Evolutionary conservation across 2,329 filamentous ascomycete species (phyloP).

Genomic region (Colletotrichum cereale): DNA sequence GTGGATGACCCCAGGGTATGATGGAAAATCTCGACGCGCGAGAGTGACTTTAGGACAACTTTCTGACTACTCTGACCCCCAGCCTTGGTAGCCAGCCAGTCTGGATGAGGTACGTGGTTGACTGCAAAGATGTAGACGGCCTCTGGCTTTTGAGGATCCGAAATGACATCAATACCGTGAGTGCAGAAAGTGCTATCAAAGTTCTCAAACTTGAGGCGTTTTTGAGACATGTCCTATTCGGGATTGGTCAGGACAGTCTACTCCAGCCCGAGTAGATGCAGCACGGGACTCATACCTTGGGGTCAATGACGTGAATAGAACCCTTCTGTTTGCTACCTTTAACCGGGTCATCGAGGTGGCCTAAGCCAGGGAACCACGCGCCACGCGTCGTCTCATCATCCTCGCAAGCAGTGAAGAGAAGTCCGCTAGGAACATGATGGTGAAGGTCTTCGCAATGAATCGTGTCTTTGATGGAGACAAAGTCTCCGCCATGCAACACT

Average conservation of each 20-base stretch:
- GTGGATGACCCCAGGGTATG: conserved; percentile 46
- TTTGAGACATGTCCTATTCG: conserved; percentile 46
- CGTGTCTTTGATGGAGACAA: conserved; percentile 63
- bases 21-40: conserved; percentile 68
- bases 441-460: conserved; percentile 72
- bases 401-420: conserved; percentile 70
- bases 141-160: conserved; percentile 56
- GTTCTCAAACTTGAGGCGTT: conserved; percentile 60
- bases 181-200: conserved; percentile 68
- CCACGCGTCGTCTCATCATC: conserved; percentile 55
- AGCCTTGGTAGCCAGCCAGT: conserved; percentile 47
- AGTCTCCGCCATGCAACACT: conserved; percentile 44
- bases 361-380: conserved; percentile 65
- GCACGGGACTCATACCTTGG: conserved; percentile 54
- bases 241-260: too few species aligned
- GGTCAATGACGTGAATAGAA: conserved; percentile 65
- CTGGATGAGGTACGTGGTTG: conserved; percentile 68
- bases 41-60: conserved; percentile 51
- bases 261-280: accelerated
- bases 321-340: conserved; percentile 53
- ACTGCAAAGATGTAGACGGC: conserved; percentile 71
- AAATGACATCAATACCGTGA: conserved; percentile 72
- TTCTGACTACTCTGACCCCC: conserved; percentile 48
- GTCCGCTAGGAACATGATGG: conserved; percentile 60
- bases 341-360: conserved; percentile 55